Evolutionary conservation across 306 rosid species (phyloP), one percentile per base, ranked within the genome.

Genomic region (Prunus campanulata): DNA sequence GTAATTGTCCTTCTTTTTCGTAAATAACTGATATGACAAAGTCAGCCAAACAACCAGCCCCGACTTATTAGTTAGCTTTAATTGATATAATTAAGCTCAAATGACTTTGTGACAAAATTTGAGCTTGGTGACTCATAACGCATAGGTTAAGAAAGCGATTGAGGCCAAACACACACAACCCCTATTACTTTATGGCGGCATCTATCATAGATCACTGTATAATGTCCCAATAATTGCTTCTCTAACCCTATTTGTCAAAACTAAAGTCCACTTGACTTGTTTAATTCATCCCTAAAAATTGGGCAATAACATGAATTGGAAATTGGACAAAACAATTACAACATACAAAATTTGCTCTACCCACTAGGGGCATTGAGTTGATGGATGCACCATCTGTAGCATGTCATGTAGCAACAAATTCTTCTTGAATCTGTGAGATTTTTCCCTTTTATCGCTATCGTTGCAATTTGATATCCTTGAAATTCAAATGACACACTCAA

Each of bases 21-120:
- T 72, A 66, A 74, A 80, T 60, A 72, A 68, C 48, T 55, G 59
- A 27, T 6, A 22, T 46, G 87, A 80, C 79, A 77, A 72, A 83
- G 91, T 88, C 84, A 79, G 52, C 84, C 75, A 44, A 15, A 51
- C 67, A 11, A 27, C 49, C 30, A 66, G 32, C 49, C 8, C 12
- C 52, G 44, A 39, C 44, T 39, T 39, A 42, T 46, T 39, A 63
- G 25, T 55, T 56, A 49, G 56, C 13, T 6, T 64, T 35, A 65
- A 76, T 18, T 42, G 42, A 22, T 46, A 15, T 72, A 47, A 72
- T 44, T 72, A 72, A 57, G 68, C 55, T 14, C 39, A 20, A 55
- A 35, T 39, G 30, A 52, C 52, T 16, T 66, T 48, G 74, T 54
- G 55, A 60, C 66, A 75, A 73, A 60, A 22, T 4, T 44, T 6